Conservation (phyloP, 345 rosid genomes). For the Aurinia saxatilis region DNA sequence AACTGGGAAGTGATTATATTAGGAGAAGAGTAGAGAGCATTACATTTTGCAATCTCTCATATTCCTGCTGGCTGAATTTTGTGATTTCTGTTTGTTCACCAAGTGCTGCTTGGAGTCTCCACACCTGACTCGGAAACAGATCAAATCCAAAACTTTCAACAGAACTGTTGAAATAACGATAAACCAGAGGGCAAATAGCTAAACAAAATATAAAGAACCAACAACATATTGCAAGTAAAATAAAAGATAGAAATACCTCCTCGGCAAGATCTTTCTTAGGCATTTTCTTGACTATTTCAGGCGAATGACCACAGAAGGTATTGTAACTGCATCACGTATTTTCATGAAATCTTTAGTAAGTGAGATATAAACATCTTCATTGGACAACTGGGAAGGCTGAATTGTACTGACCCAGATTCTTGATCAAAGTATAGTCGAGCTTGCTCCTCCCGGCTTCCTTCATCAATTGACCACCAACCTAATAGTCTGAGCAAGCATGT, state of each 20-base stretch:
- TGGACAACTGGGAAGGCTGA: background rate
- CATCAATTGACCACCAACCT: constrained; percentile 99
- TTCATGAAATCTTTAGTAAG: constrained; percentile 4
- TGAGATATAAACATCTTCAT: background rate
- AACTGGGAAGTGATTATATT: no score
- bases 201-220: background rate
- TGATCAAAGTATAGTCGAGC: constrained; percentile 68
- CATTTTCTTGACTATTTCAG: constrained; percentile 94
- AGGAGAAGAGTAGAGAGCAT: constrained; percentile 7
- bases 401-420: constrained; percentile 51
- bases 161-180: background rate
- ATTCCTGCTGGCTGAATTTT: constrained; percentile 89
- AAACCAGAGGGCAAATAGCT: background rate
- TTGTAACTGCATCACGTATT: constrained; percentile 53
- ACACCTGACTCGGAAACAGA: constrained; percentile 43
- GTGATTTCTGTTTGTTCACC: constrained; percentile 98
- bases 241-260: constrained; percentile 47
- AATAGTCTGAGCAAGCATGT: constrained; percentile 45
- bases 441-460: constrained; percentile 82
- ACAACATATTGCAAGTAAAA: background rate
- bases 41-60: constrained; percentile 93
- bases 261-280: constrained; percentile 92
- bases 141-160: background rate
- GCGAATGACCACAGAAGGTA: constrained; percentile 91
- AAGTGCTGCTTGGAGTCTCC: constrained; percentile 98